Conservation (phyloP, 805 yeast species). For the Yarrowia bubula region DNA sequence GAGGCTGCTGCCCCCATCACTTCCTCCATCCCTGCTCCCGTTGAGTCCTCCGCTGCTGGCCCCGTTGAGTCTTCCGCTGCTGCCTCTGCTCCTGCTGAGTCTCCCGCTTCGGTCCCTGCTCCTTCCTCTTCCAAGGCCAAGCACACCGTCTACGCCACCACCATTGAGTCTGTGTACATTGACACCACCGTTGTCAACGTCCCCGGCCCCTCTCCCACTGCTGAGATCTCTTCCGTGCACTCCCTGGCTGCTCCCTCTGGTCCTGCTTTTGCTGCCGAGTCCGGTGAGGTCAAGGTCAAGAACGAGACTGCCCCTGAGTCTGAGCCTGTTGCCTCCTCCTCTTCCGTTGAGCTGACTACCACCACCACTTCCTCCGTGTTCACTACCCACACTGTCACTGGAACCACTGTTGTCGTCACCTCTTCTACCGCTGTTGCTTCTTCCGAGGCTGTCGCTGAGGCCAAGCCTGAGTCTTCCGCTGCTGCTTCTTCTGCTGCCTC, state of each 20-base stretch:
- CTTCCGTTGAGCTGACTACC: conserved; percentile 1
- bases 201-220: not conserved
- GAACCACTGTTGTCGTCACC: not conserved
- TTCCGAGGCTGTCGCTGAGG: not conserved
- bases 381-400: not conserved
- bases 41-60: not conserved
- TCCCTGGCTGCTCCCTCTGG: not conserved
- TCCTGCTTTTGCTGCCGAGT: conserved; percentile 4
- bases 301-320: not conserved
- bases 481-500: not conserved
- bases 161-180: not conserved
- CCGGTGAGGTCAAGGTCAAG: conserved; percentile 11
- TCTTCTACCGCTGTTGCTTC: not conserved
- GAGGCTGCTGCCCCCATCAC: not conserved
- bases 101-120: not conserved
- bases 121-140: not conserved
- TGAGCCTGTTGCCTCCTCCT: not conserved
- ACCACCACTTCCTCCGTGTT: not conserved
- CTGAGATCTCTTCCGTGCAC: not conserved
- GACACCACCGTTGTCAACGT: conserved; percentile 1
- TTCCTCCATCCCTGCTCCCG: not conserved
- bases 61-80: not conserved
- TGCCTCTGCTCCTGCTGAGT: not conserved
- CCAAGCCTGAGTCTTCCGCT: not conserved
- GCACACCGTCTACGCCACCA: conserved; percentile 7